Conservation (phyloP, 2,329 filamentous ascomycete species). For the Trichoderma aggressivum region DNA sequence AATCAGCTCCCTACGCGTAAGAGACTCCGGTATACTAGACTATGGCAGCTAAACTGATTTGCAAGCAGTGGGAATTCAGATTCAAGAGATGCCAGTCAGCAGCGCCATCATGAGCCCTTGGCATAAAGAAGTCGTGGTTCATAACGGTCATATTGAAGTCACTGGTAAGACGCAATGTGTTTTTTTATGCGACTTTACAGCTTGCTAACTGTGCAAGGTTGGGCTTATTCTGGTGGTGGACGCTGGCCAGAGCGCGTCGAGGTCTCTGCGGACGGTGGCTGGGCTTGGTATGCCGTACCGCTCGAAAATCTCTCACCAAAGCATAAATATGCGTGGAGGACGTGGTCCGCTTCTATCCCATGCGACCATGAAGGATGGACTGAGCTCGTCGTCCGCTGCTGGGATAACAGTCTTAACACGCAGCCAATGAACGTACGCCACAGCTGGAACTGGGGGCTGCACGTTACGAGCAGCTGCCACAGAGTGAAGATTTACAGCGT, state of each 20-base stretch:
- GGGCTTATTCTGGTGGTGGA: slow-evolving; percentile 58
- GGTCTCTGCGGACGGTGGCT: slow-evolving; percentile 60
- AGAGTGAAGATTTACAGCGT: slow-evolving; percentile 61
- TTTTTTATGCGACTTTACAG: background rate
- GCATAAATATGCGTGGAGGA: slow-evolving; percentile 60
- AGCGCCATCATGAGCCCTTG: slow-evolving; percentile 63
- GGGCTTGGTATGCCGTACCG: slow-evolving; percentile 62
- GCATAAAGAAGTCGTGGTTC: slow-evolving; percentile 58
- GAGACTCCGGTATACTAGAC: background rate
- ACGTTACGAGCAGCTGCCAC: slow-evolving; percentile 62
- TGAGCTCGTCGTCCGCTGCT: slow-evolving; percentile 56
- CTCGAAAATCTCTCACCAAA: slow-evolving; percentile 59
- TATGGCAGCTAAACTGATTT: background rate
- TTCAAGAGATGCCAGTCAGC: slow-evolving; percentile 70
- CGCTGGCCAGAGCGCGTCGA: slow-evolving; percentile 62
- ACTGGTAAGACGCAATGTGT: background rate
- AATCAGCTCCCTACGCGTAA: slow-evolving; percentile 37
- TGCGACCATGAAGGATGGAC: slow-evolving; percentile 61
- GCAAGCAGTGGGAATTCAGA: slow-evolving; percentile 58
- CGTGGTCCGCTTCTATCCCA: slow-evolving; percentile 61
- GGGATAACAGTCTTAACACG: slow-evolving; percentile 61
- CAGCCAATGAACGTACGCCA: slow-evolving; percentile 54
- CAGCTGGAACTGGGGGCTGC: slow-evolving; percentile 63
- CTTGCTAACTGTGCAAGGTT: slow-evolving; percentile 37
- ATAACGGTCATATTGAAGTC: slow-evolving; percentile 51